Conservation (phyloP, 129 eudicot species). For the Scalesia atractyloides region DNA sequence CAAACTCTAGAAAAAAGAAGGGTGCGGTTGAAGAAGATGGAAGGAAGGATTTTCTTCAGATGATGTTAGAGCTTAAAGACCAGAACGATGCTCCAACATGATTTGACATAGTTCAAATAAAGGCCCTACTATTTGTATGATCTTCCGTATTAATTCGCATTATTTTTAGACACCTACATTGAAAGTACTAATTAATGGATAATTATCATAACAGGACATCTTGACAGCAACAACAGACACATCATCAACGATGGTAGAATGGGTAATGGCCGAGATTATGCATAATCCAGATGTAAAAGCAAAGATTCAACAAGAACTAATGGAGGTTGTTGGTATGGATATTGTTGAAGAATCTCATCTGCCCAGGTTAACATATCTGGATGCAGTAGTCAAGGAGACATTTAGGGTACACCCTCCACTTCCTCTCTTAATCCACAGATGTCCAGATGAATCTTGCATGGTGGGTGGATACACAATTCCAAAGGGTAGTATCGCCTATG, state of each 20-base stretch:
- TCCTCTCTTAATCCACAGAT: slow-evolving; percentile 46
- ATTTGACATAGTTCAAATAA: too few relatives aligned
- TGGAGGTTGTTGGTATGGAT: slow-evolving; percentile 21
- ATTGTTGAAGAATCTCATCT: slow-evolving; percentile 41
- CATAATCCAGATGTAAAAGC: slow-evolving; percentile 17
- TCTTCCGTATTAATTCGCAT: too few relatives aligned
- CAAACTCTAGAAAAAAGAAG: neutral
- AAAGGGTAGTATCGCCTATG: slow-evolving; percentile 17
- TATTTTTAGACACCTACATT: too few relatives aligned
- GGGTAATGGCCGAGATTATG: slow-evolving; percentile 50
- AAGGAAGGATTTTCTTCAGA: too few relatives aligned
- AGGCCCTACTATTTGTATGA: too few relatives aligned
- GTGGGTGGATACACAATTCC: slow-evolving; percentile 51
- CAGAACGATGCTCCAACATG: too few relatives aligned
- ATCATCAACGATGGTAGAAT: slow-evolving; percentile 38
- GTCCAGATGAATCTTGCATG: slow-evolving; percentile 33
- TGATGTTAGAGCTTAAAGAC: too few relatives aligned
- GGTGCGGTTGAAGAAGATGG: too few relatives aligned
- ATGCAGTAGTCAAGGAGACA: slow-evolving; percentile 50
- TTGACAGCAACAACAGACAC: slow-evolving; percentile 41
- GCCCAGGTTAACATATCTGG: slow-evolving; percentile 31
- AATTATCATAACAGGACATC: slow-evolving; percentile 33
- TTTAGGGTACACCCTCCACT: slow-evolving; percentile 44
- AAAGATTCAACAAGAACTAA: slow-evolving; percentile 44
- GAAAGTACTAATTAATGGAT: neutral